Base-by-base conservation (phyloP, 192 early-diverging fungal species). In the Cladochytrium replicatum region DNA sequence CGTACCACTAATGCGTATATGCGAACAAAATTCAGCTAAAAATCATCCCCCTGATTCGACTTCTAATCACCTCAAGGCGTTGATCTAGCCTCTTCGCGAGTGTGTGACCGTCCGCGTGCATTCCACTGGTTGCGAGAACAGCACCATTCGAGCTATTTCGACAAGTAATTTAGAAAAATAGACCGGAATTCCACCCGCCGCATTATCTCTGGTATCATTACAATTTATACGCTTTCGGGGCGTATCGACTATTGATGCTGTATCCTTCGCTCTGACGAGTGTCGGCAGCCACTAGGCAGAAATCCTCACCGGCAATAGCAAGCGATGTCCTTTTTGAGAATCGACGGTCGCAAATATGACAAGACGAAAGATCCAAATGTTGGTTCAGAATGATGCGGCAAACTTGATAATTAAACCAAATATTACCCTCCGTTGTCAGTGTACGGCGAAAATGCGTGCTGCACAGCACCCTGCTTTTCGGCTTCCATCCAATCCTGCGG, bases 251-350 rank as follows among this genome's bases (percentile, higher is more conserved):
- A 74, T 97, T 92, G 72, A 99, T 96, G 54, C 59, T 75, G 76
- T 93, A 97, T 27, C 89, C 91, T 62, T 86, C 82, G 59, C 86
- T 89, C 64, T 94, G 89, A 38, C 93, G 86, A 4, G 96, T 93
- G 67, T 99, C 93, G 4, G 85, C 82, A n/a, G 92, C 96, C 6
- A 99, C 70, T 3, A 97, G 62, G 57, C 84, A 86, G 57, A 85
- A 99, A 72, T 96, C 93, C 23, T 85, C 69, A 19, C 96, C 96
- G n/a, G 91, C 87, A 66, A 99, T 88, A 27, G 88, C 88, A 38
- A 95, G 58, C 47, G 83, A 72, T 0, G 88, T 91, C 29, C 91
- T 86, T n/a, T n/a, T n/a, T n/a, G n/a, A n/a, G n/a, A n/a, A n/a
- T n/a, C n/a, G 43, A 22, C 31, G 1, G 32, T 53, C 19, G n/a